Evolutionary conservation across 495 filamentous ascomycete species (phyloP).

Genomic region (Talaromyces trachyspermus): DNA sequence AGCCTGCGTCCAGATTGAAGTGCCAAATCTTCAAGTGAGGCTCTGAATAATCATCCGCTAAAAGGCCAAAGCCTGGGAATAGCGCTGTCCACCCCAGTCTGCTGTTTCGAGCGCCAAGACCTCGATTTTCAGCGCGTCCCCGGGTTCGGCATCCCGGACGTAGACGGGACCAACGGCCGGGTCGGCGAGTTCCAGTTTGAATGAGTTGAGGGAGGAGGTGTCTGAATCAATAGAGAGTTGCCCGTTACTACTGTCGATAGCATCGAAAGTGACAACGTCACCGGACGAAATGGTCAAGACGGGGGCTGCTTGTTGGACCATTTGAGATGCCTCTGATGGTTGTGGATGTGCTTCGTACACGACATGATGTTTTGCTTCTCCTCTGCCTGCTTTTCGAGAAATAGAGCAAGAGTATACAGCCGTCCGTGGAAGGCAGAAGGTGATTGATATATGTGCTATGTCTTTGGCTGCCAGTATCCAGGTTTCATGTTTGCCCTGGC

Average conservation of each 20-base stretch:
- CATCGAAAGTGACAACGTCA: constrained; percentile 37
- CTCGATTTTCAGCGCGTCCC: constrained; percentile 43
- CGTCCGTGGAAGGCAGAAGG: too few relatives aligned
- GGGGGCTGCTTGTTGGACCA: constrained; percentile 42
- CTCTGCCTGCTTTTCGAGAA: too few relatives aligned
- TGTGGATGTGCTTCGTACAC: constrained; percentile 25
- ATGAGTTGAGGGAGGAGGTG: constrained; percentile 28
- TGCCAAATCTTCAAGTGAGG: constrained; percentile 42
- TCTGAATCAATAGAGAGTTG: constrained; percentile 35
- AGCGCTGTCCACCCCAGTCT: constrained; percentile 46
- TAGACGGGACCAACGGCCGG: constrained; percentile 43
- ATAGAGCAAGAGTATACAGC: too few relatives aligned
- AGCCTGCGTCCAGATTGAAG: constrained; percentile 28
- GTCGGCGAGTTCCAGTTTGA: constrained; percentile 37
- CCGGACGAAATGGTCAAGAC: constrained; percentile 40
- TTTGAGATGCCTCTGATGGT: constrained; percentile 35
- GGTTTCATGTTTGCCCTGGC: too few relatives aligned
- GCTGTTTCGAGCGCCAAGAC: constrained; percentile 35
- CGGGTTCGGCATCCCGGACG: constrained; percentile 37
- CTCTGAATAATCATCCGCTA: constrained; percentile 39
- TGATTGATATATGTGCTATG: too few relatives aligned
- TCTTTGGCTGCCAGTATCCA: too few relatives aligned
- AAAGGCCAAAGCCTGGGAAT: constrained; percentile 41
- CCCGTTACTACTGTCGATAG: constrained; percentile 44
- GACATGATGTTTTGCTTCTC: too few relatives aligned